Evolutionary conservation across 352 stramenopile genomes (phyloP).

Genomic region (Phytopythium sindhum): DNA sequence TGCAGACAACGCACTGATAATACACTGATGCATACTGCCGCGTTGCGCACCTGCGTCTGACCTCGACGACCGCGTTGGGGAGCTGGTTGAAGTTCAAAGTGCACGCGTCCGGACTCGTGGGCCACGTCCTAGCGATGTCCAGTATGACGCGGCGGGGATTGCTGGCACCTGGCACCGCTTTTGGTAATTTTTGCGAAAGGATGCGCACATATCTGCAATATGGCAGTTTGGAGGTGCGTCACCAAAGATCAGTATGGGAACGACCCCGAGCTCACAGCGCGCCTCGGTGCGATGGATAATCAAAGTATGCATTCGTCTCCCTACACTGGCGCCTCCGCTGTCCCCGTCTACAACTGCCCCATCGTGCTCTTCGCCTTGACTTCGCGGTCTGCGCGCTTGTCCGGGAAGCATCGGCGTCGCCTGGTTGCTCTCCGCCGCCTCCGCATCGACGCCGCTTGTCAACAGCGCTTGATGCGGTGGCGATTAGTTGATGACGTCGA

Average conservation of each 20-base stretch:
- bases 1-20: too few species aligned
- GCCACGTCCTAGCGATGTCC: neutral
- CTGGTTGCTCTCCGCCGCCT: neutral
- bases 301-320: neutral
- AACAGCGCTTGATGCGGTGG: neutral
- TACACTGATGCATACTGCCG: too few species aligned
- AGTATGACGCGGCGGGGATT: conserved; percentile 1
- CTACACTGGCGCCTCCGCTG: neutral
- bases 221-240: too few species aligned
- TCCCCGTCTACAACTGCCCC: neutral
- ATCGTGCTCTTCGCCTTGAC: neutral
- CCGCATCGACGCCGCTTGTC: neutral
- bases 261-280: neutral
- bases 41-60: too few species aligned
- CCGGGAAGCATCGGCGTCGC: neutral
- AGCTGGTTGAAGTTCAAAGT: conserved; percentile 3
- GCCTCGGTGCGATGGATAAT: neutral
- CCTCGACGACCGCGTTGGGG: neutral
- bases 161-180: neutral
- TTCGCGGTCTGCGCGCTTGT: neutral
- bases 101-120: neutral
- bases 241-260: too few species aligned
- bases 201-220: neutral
- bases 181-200: neutral
- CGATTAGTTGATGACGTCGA: conserved; percentile 91